These are phyloP conservation scores for Rugonectria rugulosa DNA, from an alignment of 2,329 filamentous ascomycete genomes.

Conservation along the genomic window DNA sequence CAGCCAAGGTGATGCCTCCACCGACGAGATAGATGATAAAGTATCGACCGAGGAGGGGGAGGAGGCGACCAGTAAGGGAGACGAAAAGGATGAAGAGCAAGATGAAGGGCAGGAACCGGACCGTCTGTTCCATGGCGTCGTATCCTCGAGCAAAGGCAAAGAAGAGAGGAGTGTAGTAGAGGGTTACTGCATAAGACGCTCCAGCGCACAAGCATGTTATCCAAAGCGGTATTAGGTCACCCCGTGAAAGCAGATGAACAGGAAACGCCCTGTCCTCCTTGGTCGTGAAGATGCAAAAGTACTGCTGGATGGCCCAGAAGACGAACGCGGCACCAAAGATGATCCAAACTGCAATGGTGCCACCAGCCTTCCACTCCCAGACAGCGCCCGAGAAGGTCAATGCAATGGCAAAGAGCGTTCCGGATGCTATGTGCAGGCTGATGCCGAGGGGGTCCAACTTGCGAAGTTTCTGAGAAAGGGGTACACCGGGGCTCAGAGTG, in stretches of 20 bases:
- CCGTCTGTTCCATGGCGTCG: conserved; percentile 48
- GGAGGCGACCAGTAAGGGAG: conserved; percentile 46
- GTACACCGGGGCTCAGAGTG: conserved; percentile 29
- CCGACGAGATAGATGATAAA: conserved; percentile 42
- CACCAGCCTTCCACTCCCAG: conserved; percentile 56
- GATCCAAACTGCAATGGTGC: conserved; percentile 56
- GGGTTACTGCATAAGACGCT: conserved; percentile 47
- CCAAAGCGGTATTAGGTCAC: conserved; percentile 52
- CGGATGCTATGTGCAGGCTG: conserved; percentile 39
- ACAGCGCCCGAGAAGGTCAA: conserved; percentile 59
- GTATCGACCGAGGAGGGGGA: conserved; percentile 50
- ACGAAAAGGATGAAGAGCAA: conserved; percentile 46
- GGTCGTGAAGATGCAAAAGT: conserved; percentile 53
- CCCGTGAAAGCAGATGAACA: conserved; percentile 32
- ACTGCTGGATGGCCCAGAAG: conserved; percentile 57
- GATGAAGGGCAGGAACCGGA: conserved; percentile 53
- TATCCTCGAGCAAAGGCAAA: conserved; percentile 60
- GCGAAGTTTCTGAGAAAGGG: conserved; percentile 27
- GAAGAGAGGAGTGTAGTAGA: conserved; percentile 63
- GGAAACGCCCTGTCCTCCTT: conserved; percentile 36
- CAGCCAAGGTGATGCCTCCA: conserved; percentile 36
- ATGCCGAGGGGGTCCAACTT: conserved; percentile 43
- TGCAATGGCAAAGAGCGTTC: conserved; percentile 53
- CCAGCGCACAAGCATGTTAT: conserved; percentile 47
- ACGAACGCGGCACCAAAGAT: conserved; percentile 53